These are phyloP conservation scores for Kuraishia floccosa DNA, from an alignment of 805 yeast species.

Conservation along the genomic window DNA sequence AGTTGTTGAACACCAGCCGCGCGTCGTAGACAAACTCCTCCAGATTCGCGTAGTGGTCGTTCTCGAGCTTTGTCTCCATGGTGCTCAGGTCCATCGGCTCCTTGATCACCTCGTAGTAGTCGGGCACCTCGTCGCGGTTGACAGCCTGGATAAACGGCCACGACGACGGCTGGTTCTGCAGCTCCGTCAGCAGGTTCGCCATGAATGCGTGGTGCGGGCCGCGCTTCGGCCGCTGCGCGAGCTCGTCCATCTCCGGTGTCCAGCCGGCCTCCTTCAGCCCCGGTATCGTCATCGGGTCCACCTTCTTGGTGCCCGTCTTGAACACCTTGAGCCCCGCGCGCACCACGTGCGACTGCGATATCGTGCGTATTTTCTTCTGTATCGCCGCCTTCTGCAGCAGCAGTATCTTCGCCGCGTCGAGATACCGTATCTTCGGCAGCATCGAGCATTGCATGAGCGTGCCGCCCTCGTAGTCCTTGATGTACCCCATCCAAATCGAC, in stretches of 20 bases:
- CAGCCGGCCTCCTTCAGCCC: conserved; percentile 93
- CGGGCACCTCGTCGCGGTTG: conserved; percentile 87
- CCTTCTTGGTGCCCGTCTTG: conserved; percentile 29
- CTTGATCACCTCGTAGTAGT: conserved; percentile 89
- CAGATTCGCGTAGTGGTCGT: conserved; percentile 82
- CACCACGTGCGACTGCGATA: conserved; percentile 70
- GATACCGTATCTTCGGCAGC: conserved; percentile 79
- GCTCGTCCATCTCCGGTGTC: conserved; percentile 96
- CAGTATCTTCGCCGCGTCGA: conserved; percentile 80
- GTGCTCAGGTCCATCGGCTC: conserved; percentile 98
- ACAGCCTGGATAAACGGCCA: conserved; percentile 98
- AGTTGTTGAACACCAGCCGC: conserved; percentile 76
- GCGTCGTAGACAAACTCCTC: conserved; percentile 90
- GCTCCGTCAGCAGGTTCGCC: conserved; percentile 78
- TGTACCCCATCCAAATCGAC: conserved; percentile 94
- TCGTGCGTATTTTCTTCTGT: conserved; percentile 66
- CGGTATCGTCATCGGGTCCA: conserved; percentile 82
- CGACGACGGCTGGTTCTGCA: conserved; percentile 91
- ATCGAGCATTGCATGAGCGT: conserved; percentile 95
- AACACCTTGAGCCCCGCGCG: conserved; percentile 75
- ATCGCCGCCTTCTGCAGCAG: conserved; percentile 88
- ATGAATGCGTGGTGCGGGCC: conserved; percentile 92
- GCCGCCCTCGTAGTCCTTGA: conserved; percentile 98
- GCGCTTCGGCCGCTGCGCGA: conserved; percentile 89
- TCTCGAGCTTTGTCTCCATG: conserved; percentile 88